Conservation (phyloP, 2,329 filamentous ascomycete genomes). For the Dactylellina leptospora region DNA sequence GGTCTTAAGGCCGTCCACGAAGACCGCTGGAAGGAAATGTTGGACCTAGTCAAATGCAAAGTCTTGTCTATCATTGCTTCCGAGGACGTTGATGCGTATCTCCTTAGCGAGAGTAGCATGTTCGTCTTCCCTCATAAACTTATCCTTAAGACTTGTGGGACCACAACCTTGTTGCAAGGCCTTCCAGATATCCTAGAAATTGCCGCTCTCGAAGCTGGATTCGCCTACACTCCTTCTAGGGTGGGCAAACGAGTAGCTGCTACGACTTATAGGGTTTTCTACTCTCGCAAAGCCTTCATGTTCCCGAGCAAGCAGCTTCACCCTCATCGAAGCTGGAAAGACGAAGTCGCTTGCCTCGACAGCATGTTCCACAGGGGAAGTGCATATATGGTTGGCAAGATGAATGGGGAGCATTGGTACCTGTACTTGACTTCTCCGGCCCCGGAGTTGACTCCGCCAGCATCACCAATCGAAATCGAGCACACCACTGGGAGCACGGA, state of each 20-base stretch:
- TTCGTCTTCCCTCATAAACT: constrained; percentile 99
- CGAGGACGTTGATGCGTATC: constrained; percentile 92
- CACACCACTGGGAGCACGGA: constrained; percentile 61
- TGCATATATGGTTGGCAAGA: constrained; percentile 99
- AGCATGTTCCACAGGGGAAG: constrained; percentile 90
- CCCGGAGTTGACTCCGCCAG: constrained; percentile 78
- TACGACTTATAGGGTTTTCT: constrained; percentile 94
- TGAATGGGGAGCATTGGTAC: constrained; percentile 99
- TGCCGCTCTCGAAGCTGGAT: constrained; percentile 85
- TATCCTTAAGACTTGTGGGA: constrained; percentile 97
- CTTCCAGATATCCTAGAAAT: constrained; percentile 92
- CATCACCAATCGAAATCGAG: constrained; percentile 58
- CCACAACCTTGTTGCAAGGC: constrained; percentile 89
- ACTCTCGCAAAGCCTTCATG: constrained; percentile 98
- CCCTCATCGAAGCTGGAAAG: constrained; percentile 95
- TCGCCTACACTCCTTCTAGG: constrained; percentile 72
- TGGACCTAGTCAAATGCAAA: constrained; percentile 98
- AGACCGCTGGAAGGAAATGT: constrained; percentile 93
- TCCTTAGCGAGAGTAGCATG: constrained; percentile 99
- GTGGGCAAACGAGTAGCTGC: constrained; percentile 70
- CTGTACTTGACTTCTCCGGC: constrained; percentile 95
- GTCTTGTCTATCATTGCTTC: constrained; percentile 93
- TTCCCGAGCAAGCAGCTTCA: constrained; percentile 94
- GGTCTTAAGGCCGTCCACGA: constrained; percentile 86
- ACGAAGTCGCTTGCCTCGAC: constrained; percentile 92